These are phyloP conservation scores for Penicillium sp. DNA, from an alignment of 2,329 filamentous ascomycete species.

Conservation along the genomic window DNA sequence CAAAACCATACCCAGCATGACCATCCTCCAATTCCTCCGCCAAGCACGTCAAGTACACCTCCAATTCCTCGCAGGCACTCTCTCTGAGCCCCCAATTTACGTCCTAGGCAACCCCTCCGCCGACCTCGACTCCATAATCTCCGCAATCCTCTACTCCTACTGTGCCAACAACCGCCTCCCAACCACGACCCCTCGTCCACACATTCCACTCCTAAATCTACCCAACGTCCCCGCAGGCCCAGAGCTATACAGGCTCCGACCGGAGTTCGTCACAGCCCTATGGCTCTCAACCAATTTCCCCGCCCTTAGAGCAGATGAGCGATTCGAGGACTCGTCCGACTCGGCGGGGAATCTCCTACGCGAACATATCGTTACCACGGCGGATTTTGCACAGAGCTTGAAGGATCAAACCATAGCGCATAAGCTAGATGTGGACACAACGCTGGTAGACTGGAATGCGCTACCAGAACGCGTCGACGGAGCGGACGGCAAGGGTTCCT, in stretches of 20 bases:
- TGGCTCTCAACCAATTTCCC: conserved; percentile 45
- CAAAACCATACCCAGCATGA: conserved; percentile 12
- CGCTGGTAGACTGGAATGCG: conserved; percentile 49
- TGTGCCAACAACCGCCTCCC: conserved; percentile 48
- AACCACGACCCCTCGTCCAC: conserved; percentile 41
- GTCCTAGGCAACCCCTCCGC: conserved; percentile 48
- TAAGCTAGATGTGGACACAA: conserved; percentile 24
- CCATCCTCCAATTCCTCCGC: conserved; percentile 40
- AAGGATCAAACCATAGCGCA: conserved; percentile 1
- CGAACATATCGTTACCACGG: conserved; percentile 42
- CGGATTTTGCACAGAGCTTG: conserved; percentile 35
- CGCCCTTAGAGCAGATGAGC: conserved; percentile 14
- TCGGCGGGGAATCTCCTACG: conserved; percentile 27
- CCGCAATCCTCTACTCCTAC: conserved; percentile 62
- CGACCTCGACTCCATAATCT: conserved; percentile 64
- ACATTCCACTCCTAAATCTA: conserved; percentile 61
- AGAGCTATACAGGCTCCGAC: conserved; percentile 55
- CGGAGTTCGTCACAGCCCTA: conserved; percentile 59
- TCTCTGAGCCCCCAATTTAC: conserved; percentile 34
- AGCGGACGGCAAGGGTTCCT: conserved; percentile 45
- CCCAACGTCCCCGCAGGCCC: conserved; percentile 44
- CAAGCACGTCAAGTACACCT: conserved; percentile 32
- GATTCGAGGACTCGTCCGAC: conserved; percentile 25
- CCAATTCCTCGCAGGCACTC: conserved; percentile 24
- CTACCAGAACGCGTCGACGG: conserved; percentile 47